Percentiles rank a stretch among this genome's conserved stretches.
Evolutionary conservation across 2,329 filamentous ascomycete genomes (phyloP).

Genomic region (Fusarium stilboides): DNA sequence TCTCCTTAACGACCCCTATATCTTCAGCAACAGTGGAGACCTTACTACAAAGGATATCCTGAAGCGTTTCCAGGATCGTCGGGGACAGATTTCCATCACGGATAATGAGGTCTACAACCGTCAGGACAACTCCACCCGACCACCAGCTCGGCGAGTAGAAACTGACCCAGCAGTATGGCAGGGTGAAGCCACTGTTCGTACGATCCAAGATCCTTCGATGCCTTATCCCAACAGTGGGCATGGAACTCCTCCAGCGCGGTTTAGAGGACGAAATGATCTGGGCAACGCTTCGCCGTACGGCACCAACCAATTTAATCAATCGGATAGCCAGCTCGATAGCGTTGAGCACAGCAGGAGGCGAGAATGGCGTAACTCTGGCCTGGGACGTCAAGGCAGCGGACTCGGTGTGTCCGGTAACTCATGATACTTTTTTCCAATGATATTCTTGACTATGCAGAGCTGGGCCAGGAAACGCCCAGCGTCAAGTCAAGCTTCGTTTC

Average conservation of each 20-base stretch:
- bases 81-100: conserved; percentile 71
- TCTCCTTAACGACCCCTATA: conserved; percentile 84
- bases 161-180: conserved; percentile 89
- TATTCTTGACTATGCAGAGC: conserved; percentile 31
- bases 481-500: conserved; percentile 39
- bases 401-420: conserved; percentile 65
- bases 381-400: conserved; percentile 66
- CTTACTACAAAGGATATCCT: conserved; percentile 98
- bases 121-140: conserved; percentile 70
- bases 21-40: conserved; percentile 87
- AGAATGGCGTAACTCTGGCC: conserved; percentile 72
- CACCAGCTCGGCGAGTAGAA: conserved; percentile 78
- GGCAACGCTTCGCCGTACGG: conserved; percentile 62
- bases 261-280: conserved; percentile 62
- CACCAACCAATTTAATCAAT: conserved; percentile 61
- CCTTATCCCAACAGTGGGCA: conserved; percentile 58
- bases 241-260: conserved; percentile 66
- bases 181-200: conserved; percentile 86
- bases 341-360: conserved; percentile 62
- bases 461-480: conserved; percentile 34
- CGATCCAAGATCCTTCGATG: conserved; percentile 74
- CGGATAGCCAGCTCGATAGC: conserved; percentile 59
- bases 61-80: conserved; percentile 89
- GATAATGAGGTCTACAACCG: conserved; percentile 72
- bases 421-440: conserved; percentile 49